Conservation (phyloP, 2,329 filamentous ascomycete species). For the Aspergillus brunneoviolaceus region DNA sequence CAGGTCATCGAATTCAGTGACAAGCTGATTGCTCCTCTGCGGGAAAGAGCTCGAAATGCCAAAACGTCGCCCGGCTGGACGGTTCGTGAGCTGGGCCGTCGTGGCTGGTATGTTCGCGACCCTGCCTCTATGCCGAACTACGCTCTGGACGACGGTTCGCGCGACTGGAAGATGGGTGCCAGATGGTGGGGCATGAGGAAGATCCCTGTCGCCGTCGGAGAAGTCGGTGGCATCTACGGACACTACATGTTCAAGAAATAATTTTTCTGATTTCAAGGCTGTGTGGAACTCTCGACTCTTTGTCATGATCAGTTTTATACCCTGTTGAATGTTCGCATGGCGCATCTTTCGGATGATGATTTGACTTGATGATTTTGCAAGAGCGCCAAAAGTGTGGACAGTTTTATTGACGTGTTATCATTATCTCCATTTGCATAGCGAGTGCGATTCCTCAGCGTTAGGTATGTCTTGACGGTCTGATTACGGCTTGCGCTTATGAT, state of each 20-base stretch:
- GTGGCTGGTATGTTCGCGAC: constrained; percentile 64
- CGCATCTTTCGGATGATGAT: background rate
- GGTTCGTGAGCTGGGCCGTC: constrained; percentile 65
- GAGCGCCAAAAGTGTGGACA: constrained; percentile 9
- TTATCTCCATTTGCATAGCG: constrained; percentile 22
- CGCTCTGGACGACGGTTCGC: constrained; percentile 55
- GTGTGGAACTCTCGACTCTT: background rate
- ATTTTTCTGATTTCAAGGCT: constrained; percentile 20
- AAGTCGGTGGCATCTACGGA: constrained; percentile 59
- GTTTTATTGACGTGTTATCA: constrained; percentile 9
- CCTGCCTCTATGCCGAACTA: constrained; percentile 36
- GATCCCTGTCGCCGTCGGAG: constrained; percentile 55
- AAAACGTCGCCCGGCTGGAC: constrained; percentile 64
- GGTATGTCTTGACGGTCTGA: constrained; percentile 9
- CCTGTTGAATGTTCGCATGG: constrained; percentile 11
- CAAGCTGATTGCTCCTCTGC: constrained; percentile 64
- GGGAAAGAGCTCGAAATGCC: constrained; percentile 60
- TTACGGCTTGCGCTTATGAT: constrained; percentile 11
- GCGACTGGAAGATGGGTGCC: constrained; percentile 81
- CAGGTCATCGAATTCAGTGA: constrained; percentile 74
- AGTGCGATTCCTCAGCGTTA: constrained; percentile 18
- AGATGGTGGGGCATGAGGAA: constrained; percentile 82
- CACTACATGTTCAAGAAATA: constrained; percentile 60
- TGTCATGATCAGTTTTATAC: constrained; percentile 18
- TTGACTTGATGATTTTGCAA: constrained; percentile 1